Base-by-base conservation (phyloP, 345 rosid genomes). In the Eucalyptus globulus region DNA sequence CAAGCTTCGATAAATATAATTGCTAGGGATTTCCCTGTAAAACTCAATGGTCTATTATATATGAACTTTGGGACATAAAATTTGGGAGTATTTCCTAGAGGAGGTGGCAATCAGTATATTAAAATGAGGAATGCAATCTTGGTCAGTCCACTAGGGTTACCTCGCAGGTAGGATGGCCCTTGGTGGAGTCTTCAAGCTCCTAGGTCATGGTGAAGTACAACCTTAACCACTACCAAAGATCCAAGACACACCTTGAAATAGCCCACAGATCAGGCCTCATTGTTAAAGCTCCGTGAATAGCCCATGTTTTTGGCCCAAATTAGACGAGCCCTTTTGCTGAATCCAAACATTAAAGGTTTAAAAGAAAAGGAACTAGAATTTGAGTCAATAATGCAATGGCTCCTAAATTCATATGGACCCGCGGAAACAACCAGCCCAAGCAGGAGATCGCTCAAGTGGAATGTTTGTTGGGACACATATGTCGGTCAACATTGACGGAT, bases 61-160 rank as follows among this genome's bases (percentile, higher is more conserved):
- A 0, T 49, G 50, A 49, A 49, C 50, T 49, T 50, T 50, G 7
- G 53, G 53, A 50, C 53, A 50, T 50, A 49, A 49, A 50, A 50
- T 14, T 50, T 50, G 53, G 17, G 3, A 50, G 53, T 50, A 50
- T 50, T 2, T 14, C 17, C 17, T 50, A 50, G 17, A 50, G 7
- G 53, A 50, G 53, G 7, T 49, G 53, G 19, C 1, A 3, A 50
- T 7, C 0, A 0, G 1, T 15, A 50, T 15, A 8, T 50, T 50
- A 49, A 49, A 50, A 50, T 50, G 19, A 50, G 19, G 51, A 49
- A 6, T 50, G 3, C 19, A 15, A 15, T 50, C 53, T 17, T 50
- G 3, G 6, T 50, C 0, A 50, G 1, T 15, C 53, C 53, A 50
- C 1, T 0, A 15, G 53, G 3, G 19, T 15, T 50, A 50, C 53